Conservation (phyloP, 805 yeast species). For the Candida awuae region DNA sequence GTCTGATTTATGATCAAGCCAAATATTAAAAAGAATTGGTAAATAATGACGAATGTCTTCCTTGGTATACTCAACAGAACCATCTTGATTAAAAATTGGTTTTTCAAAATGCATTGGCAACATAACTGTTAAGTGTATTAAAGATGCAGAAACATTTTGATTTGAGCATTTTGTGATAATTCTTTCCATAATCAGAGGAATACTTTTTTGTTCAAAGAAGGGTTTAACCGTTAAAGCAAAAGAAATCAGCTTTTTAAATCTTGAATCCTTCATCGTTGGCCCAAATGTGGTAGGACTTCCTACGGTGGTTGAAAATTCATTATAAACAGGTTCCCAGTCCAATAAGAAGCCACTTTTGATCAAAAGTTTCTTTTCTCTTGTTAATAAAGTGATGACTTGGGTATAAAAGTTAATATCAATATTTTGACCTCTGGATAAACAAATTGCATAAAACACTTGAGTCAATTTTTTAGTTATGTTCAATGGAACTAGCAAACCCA, state of each 20-base stretch:
- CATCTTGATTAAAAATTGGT: slow-evolving; percentile 15
- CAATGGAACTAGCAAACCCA: slow-evolving; percentile 76
- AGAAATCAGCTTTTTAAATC: slow-evolving; percentile 40
- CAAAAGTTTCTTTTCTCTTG: slow-evolving; percentile 39
- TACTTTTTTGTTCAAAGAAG: slow-evolving; percentile 42
- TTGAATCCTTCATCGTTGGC: slow-evolving; percentile 41
- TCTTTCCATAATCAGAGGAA: slow-evolving; percentile 44
- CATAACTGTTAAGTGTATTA: slow-evolving; percentile 45
- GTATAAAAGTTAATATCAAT: slow-evolving; percentile 53
- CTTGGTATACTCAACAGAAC: slow-evolving; percentile 15
- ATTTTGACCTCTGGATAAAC: slow-evolving; percentile 66
- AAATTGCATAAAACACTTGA: slow-evolving; percentile 60
- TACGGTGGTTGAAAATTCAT: slow-evolving; percentile 30
- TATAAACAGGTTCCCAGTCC: slow-evolving; percentile 43
- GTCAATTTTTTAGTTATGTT: slow-evolving; percentile 52
- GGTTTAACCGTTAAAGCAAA: slow-evolving; percentile 47
- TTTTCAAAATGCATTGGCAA: slow-evolving; percentile 40
- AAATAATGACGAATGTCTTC: slow-evolving; percentile 40
- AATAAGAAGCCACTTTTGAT: slow-evolving; percentile 34
- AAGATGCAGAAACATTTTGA: slow-evolving; percentile 42
- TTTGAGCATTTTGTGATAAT: slow-evolving; percentile 46
- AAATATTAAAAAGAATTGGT: slow-evolving; percentile 62
- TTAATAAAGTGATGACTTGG: slow-evolving; percentile 50
- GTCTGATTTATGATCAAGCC: slow-evolving; percentile 49
- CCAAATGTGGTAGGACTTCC: slow-evolving; percentile 43